Conservation (phyloP, 139 green algal species). For the Micractinium conductrix region DNA sequence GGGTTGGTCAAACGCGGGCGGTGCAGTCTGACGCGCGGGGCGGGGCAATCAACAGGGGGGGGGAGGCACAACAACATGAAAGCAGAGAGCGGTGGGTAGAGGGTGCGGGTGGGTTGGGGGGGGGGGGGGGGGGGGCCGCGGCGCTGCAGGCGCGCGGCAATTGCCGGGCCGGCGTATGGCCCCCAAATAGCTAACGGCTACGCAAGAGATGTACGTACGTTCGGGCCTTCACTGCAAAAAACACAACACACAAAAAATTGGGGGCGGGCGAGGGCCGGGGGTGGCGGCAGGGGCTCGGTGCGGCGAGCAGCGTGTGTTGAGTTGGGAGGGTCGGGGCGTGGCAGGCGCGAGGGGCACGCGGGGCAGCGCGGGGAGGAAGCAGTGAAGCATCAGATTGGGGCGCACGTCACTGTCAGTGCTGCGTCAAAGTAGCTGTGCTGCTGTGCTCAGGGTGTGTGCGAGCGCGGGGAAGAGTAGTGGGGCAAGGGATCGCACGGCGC, state of each 20-base stretch:
- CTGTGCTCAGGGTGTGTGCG: too few species aligned
- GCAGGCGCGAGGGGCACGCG: too few species aligned
- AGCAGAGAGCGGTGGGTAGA: neutral
- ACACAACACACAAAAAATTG: neutral
- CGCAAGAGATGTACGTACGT: neutral
- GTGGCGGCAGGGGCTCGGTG: too few species aligned
- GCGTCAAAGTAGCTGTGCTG: neutral
- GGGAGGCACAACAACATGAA: conserved; percentile 8
- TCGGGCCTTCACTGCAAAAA: neutral
- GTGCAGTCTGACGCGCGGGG: too few species aligned
- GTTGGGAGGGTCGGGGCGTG: neutral
- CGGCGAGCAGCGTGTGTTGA: neutral
- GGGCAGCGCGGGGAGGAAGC: too few species aligned
- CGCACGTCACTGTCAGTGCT: neutral
- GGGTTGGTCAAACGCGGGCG: too few species aligned
- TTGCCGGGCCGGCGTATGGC: neutral
- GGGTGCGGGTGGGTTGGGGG: neutral
- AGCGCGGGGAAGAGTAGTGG: neutral
- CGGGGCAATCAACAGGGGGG: neutral
- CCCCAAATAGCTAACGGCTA: neutral
- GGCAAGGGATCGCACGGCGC: too few species aligned
- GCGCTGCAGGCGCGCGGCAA: too few species aligned
- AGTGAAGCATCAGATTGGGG: too few species aligned
- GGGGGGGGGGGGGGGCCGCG: neutral
- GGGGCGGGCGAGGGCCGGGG: too few species aligned